Evolutionary conservation across 78 protist genomes (phyloP), one percentile per base, ranked within the genome.

Genomic region (Protostelium mycophagum): DNA sequence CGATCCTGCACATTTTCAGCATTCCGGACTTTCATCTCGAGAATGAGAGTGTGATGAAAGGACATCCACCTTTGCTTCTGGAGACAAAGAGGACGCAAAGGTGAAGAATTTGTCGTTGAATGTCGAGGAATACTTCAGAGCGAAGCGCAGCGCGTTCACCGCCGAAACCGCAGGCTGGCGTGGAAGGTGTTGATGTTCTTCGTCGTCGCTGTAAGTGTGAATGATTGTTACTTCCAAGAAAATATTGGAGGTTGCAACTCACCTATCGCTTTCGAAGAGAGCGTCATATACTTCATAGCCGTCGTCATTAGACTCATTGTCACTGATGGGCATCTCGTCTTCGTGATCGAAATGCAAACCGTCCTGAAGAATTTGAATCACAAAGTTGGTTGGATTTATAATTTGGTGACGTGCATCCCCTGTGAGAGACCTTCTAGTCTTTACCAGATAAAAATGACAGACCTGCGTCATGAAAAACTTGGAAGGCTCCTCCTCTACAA

Each of bases 61-160:
- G n/a, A n/a, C n/a, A n/a, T n/a, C n/a, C 73, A 51, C 73, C 73
- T 51, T 51, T 51, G 73, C 73, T 51, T 51, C 73, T 51, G 73
- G 73, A 16, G 31, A 25, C 73, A 51, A 16, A 5, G 73, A 51
- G 31, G 73, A 51, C 31, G 73, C 73, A 16, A 51, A 51, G 16
- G 73, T 51, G 73, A 51, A 51, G 73, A 51, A 51, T 5, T 51
- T 51, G 73, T 51, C 73, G 16, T 51, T 51, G 16, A 51, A 51
- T 51, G 73, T 51, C 73, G 73, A 25, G 16, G 73, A 51, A 51
- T 51, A 51, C 5, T 51, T 51, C 31, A 51, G 73, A 5, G 73
- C 73, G 16, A 51, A 51, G 5, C 16, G 5, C 5, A 51, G 73
- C 16, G 73, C 73, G 73, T 51, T 51, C 31, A 51, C 16, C 16